Base-by-base conservation (phyloP, 805 yeast genomes). In the Wickerhamomyces sydowiorum region DNA sequence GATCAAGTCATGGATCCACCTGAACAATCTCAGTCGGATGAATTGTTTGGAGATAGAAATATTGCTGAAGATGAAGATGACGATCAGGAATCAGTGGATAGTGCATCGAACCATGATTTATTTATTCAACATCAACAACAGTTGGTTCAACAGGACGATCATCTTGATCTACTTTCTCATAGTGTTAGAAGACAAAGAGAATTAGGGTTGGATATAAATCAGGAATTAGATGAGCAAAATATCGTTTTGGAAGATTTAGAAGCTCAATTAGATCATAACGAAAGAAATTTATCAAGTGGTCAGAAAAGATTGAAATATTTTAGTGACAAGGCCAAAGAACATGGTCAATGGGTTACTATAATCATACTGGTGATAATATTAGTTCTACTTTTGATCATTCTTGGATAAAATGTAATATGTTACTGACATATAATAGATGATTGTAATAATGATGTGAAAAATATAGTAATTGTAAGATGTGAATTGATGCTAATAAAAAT, bases 231-330 rank as follows among this genome's bases (percentile, higher is more conserved):
- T 12, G 70, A 69, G 4, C 82, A 77, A 38, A 63, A 75, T 53
- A 70, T 69, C 20, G 46, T 76, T 14, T 50, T 77, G 22, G 67
- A 67, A 25, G 82, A 77, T 49, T 52, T 77, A 30, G 83, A 78
- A 46, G 54, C 56, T 20, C 71, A 72, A 32, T 56, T 77, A 17
- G 72, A 69, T 37, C 49, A 59, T 25, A 64, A 72, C n/a, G 71
- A 69, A 21, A 52, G 64, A 28, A 64, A 67, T 29, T 51, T 77
- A 13, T 49, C 54, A 3, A 56, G 69, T 25, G 80, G 80, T 0
- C 61, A 61, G 32, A 56, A 56, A 28, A 62, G 70, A 42, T 50
- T 77, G 37, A 58, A 53, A 7, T 57, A 55, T 23, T 73, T 73
- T 40, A 64, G 65, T 28, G 59, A 59, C 15, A 66, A 64, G 23